Percentiles rank a stretch among this genome's conserved stretches.
Evolutionary conservation across 2,329 filamentous ascomycete genomes (phyloP).

Genomic region (Didymella lethalis): DNA sequence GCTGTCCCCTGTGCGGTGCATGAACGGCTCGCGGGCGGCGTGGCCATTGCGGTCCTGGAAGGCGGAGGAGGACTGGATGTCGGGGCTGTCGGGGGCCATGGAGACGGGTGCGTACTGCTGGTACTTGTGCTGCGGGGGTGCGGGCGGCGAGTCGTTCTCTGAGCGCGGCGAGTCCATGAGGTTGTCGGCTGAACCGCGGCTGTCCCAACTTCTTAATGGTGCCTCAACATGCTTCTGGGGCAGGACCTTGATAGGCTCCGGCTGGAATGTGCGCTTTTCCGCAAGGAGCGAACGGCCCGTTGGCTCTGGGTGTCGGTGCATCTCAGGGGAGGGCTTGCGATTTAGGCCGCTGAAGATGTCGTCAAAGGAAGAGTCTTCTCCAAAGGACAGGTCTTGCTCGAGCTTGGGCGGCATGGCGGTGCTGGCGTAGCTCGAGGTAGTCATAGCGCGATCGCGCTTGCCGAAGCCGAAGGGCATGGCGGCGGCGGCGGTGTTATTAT

Average conservation of each 20-base stretch:
- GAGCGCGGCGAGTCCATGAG: constrained; percentile 55
- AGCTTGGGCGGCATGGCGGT: constrained; percentile 61
- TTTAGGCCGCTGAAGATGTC: constrained; percentile 58
- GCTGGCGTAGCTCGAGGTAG: constrained; percentile 59
- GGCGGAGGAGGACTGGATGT: constrained; percentile 32
- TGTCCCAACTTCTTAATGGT: constrained; percentile 62
- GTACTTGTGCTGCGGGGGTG: constrained; percentile 46
- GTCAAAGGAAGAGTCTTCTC: constrained; percentile 53
- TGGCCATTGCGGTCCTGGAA: constrained; percentile 36
- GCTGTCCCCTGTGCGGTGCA: constrained; percentile 30
- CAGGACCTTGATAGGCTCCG: constrained; percentile 56
- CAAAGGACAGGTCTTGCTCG: constrained; percentile 51
- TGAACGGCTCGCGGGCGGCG: constrained; percentile 40
- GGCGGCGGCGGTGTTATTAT: constrained; percentile 22
- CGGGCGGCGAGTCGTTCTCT: constrained; percentile 45
- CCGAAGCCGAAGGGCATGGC: constrained; percentile 24
- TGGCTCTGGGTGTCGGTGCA: constrained; percentile 27
- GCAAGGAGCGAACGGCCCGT: constrained; percentile 46
- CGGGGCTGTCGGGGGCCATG: constrained; percentile 45
- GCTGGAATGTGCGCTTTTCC: constrained; percentile 47
- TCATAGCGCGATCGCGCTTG: constrained; percentile 53
- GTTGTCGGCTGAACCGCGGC: constrained; percentile 60
- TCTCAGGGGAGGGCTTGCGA: constrained; percentile 42
- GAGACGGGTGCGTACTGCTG: constrained; percentile 41
- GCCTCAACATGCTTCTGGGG: constrained; percentile 55